Evolutionary conservation across 495 filamentous ascomycete species (phyloP), one percentile per base, ranked within the genome.

Genomic region (Chlorociboria aeruginascens): DNA sequence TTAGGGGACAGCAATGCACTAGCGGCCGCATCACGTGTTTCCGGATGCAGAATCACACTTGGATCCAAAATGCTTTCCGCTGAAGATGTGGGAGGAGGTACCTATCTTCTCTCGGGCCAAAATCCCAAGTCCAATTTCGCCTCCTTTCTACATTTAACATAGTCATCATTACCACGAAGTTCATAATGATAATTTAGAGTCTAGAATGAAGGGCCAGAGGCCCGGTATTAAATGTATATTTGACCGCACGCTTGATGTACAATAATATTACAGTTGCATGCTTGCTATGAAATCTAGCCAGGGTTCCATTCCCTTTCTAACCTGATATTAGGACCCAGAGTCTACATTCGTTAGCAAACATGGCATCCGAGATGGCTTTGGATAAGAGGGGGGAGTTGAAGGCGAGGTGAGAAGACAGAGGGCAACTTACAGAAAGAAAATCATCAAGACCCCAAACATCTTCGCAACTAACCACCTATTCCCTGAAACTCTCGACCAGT

Each of bases 391-490:
- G 4, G 20, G 1, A 25, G 4, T 35, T 36, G 8, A 41, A 16
- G 0, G 12, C n/a, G 29, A 4, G 10, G 17, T n/a, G 14, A 30
- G 40, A 43, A 33, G 40, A n/a, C 31, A 16, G 32, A 8, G 28
- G 25, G 12, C 1, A 8, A 58, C 67, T 61, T 52, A 76, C 57
- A 72, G 62, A 50, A 71, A 68, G 57, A 71, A 70, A 62, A 79
- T 69, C 70, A 81, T 79, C 34, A 81, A 63, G 16, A 81, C 85
- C 46, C 92, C 92, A 76, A 98, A 95, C 93, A 98, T 98, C 76
- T 97, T 96, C 12, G 89, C 93, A 45, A 98, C 79, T 40, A 98
- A 68, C 92, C 93, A 97, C 57, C 92, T 75, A 70, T 97, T 98
- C 25, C 88, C 85, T 16, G 84, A 87, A 9, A 97, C 89, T 20